These are phyloP conservation scores for Arthromyces matolae DNA, from an alignment of 768 basidiomycete species.

Conservation along the genomic window DNA sequence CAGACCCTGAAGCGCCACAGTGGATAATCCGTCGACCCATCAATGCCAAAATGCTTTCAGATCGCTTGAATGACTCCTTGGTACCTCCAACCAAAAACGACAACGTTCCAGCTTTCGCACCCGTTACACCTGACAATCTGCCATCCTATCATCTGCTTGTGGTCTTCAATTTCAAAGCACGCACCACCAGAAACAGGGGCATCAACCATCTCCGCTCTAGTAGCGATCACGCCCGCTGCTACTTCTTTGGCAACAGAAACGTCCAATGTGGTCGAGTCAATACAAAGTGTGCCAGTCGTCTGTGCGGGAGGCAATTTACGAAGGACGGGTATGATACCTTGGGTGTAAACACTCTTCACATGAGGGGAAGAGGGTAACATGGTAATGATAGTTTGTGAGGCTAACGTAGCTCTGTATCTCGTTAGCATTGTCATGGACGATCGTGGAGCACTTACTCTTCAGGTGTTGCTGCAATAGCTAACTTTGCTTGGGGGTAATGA, in stretches of 20 bases:
- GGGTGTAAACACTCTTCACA: slow-evolving; percentile 70
- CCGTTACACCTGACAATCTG: slow-evolving; percentile 62
- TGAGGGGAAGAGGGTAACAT: slow-evolving; percentile 94
- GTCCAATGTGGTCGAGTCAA: slow-evolving; percentile 92
- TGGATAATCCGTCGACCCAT: slow-evolving; percentile 86
- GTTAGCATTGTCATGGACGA: slow-evolving; percentile 12
- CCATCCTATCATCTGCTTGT: neutral
- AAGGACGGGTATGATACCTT: slow-evolving; percentile 66
- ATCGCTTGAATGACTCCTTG: slow-evolving; percentile 48
- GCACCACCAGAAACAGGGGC: slow-evolving; percentile 92
- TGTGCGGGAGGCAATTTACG: slow-evolving; percentile 39
- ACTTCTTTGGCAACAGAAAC: slow-evolving; percentile 69
- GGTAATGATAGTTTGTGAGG: slow-evolving; percentile 70
- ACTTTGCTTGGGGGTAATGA: slow-evolving; percentile 55
- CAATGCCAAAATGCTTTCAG: slow-evolving; percentile 54
- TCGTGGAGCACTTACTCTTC: slow-evolving; percentile 56
- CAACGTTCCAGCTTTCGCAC: slow-evolving; percentile 82
- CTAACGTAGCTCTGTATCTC: slow-evolving; percentile 51
- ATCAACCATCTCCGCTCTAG: slow-evolving; percentile 79
- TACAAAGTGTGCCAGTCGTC: slow-evolving; percentile 53
- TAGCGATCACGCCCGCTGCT: slow-evolving; percentile 44
- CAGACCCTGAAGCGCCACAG: slow-evolving; percentile 79
- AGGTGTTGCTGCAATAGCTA: slow-evolving; percentile 60
- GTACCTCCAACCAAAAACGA: slow-evolving; percentile 91
- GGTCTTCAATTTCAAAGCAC: slow-evolving; percentile 17